These are phyloP conservation scores for Cyberlindnera nakhonratchasimensis DNA, from an alignment of 805 yeast species.

Conservation along the genomic window DNA sequence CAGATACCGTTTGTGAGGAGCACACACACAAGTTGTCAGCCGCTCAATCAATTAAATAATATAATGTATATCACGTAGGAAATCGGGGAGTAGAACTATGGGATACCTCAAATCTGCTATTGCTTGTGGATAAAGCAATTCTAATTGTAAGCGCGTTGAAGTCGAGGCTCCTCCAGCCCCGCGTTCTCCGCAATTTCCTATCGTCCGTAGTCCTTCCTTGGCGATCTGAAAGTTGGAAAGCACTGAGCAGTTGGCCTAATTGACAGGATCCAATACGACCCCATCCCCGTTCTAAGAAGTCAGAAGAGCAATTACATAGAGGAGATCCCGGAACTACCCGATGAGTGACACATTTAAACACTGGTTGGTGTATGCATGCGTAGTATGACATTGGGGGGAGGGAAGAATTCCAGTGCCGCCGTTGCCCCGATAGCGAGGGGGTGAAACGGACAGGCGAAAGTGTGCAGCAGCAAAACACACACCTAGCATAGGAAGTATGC, in stretches of 20 bases:
- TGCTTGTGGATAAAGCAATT: too few species aligned
- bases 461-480: too few species aligned
- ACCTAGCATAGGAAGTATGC: too few species aligned
- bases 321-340: slow-evolving; percentile 1
- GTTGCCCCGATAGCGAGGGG: background rate
- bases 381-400: too few species aligned
- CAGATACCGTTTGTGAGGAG: too few species aligned
- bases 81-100: background rate
- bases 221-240: too few species aligned
- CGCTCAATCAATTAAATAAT: too few species aligned
- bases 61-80: background rate
- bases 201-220: too few species aligned
- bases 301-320: background rate
- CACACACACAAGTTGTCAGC: too few species aligned
- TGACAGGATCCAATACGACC: background rate
- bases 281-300: background rate
- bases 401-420: background rate
- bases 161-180: too few species aligned
- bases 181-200: background rate
- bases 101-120: background rate
- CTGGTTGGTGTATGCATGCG: background rate
- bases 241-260: background rate
- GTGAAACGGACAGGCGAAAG: too few species aligned
- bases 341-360: background rate
- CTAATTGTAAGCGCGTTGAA: too few species aligned